Base-by-base conservation (phyloP, 768 basidiomycete species). In the Auriscalpium vulgare region DNA sequence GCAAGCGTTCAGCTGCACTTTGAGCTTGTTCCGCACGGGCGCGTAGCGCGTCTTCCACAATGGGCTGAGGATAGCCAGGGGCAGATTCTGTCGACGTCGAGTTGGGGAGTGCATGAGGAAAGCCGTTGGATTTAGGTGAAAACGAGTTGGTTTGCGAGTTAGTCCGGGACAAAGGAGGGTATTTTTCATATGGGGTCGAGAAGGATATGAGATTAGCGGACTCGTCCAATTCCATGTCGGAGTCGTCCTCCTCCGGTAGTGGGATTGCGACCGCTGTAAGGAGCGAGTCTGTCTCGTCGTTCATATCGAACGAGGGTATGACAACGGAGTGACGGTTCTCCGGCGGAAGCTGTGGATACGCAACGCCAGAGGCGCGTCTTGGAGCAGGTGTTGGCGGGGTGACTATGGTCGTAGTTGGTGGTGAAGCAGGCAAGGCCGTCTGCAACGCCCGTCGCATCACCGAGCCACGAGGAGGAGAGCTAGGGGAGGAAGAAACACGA, bases 1-100 rank as follows among this genome's bases (percentile, higher is more conserved):
- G 68, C 29, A 97, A 71, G 50, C 91, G 80, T 67, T 91, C 87
- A 0, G 95, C 95, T 8, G 93, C 90, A 66, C 91, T 93, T 67
- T 94, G 91, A 0, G 95, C 95, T 67, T 97, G 95, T 62, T 90
- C 89, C 1, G 95, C 94, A 52, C 90, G 82, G 2, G 90, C 90
- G 46, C 85, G 80, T 62, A 95, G 69, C 35, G 86, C 91, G 66
- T 95, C 94, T 65, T 95, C 93, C 4, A 94, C 74, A 17, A 80
- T 79, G 11, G 83, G 75, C 47, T 72, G 74, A 51, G 61, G 78
- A 67, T 60, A 75, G 74, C 60, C 78, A 59, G 51, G 71, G 60
- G 68, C 68, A 17, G 69, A 66, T 44, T 60, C 80, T 0, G 80
- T 78, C 3, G 85, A 87, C 40, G 85, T 68, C 2, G 84, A 74